Conservation (phyloP, 768 basidiomycete species). For the Rhodotorula graminis region DNA sequence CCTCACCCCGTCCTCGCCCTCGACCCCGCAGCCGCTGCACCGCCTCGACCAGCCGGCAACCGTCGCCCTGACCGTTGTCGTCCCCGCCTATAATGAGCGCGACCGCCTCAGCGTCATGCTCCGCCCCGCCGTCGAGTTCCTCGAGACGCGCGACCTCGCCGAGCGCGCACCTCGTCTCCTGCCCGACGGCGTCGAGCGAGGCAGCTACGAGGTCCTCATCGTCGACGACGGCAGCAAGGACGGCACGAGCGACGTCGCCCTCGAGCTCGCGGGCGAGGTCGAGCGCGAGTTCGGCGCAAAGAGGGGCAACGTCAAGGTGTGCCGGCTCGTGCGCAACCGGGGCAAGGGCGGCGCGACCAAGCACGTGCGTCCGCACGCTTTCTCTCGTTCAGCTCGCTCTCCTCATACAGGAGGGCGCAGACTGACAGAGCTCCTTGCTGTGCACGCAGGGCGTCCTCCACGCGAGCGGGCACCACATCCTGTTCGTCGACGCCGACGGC, state of each 20-base stretch:
- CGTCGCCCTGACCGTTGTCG: constrained; percentile 71
- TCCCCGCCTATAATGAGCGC: constrained; percentile 89
- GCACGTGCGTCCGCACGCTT: constrained; percentile 51
- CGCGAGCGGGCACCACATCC: constrained; percentile 63
- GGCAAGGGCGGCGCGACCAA: constrained; percentile 91
- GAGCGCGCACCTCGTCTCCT: background rate
- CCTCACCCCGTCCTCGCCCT: constrained; percentile 57
- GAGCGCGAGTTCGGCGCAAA: constrained; percentile 51
- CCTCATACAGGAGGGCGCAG: no score
- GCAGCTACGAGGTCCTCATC: constrained; percentile 67
- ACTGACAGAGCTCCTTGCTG: background rate
- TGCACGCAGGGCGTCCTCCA: constrained; percentile 64
- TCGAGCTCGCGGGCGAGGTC: constrained; percentile 58
- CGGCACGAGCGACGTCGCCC: constrained; percentile 62
- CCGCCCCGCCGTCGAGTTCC: constrained; percentile 55
- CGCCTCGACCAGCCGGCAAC: constrained; percentile 56
- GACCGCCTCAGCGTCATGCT: constrained; percentile 82
- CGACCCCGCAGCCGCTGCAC: constrained; percentile 52
- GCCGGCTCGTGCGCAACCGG: constrained; percentile 70
- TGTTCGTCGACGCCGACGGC: constrained; percentile 94
- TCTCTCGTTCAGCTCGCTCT: background rate
- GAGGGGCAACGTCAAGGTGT: constrained; percentile 61
- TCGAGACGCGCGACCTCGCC: constrained; percentile 53
- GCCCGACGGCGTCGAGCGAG: constrained; percentile 1
- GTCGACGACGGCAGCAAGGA: constrained; percentile 87